These are phyloP conservation scores for Borealophlyctis nickersoniae DNA, from an alignment of 192 early-diverging fungal genomes.

Conservation along the genomic window DNA sequence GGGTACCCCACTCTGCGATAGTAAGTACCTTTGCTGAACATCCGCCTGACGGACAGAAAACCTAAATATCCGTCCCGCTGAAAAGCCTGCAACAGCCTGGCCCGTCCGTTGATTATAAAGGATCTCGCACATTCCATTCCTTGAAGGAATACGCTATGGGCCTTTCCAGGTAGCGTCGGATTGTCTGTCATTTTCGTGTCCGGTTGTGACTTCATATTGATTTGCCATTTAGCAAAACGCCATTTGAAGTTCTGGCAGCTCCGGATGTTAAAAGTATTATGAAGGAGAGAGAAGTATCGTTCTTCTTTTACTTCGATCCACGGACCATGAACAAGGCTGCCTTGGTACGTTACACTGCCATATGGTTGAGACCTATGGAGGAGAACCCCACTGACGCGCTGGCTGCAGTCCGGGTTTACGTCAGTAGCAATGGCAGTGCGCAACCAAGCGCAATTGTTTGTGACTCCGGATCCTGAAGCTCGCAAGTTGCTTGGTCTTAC, in stretches of 20 bases:
- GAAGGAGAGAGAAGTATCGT: slow-evolving; percentile 16
- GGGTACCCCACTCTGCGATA: slow-evolving; percentile 88
- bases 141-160: slow-evolving; percentile 50
- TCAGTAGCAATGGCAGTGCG: slow-evolving; percentile 15
- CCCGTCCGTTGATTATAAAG: slow-evolving; percentile 37
- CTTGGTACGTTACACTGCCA: no score
- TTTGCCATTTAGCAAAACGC: slow-evolving; percentile 37
- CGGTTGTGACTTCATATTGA: no score
- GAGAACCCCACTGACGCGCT: no score
- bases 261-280: slow-evolving; percentile 23
- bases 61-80: no score
- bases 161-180: slow-evolving; percentile 37
- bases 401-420: slow-evolving; percentile 14
- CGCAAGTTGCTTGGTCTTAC: not conserved
- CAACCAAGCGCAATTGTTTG: slow-evolving; percentile 16
- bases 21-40: no score
- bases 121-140: slow-evolving; percentile 45
- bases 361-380: no score
- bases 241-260: slow-evolving; percentile 30
- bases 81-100: slow-evolving; percentile 32
- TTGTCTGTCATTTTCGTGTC: no score
- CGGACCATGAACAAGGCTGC: slow-evolving; percentile 5
- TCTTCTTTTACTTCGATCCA: slow-evolving; percentile 40
- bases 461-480: slow-evolving; percentile 21
- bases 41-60: no score